phyloP scores from a whole-genome alignment of 805 yeast genomes.

The Candida argentea region DNA sequence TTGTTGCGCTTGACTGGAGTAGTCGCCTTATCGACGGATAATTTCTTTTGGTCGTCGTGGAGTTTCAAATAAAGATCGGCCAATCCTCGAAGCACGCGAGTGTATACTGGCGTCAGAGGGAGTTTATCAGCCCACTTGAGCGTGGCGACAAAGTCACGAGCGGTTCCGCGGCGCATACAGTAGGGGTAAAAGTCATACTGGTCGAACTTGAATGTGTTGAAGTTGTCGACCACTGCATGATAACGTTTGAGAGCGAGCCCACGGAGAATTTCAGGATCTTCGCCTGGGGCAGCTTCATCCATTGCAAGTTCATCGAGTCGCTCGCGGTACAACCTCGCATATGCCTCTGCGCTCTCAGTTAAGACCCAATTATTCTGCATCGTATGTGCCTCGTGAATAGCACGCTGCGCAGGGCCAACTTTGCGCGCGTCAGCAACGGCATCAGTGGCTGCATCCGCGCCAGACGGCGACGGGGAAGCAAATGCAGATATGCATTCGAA shows the following conservation, averaged over 20 bases:
- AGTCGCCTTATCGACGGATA: conserved; percentile 10
- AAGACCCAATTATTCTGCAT: conserved; percentile 93
- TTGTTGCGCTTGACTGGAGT: conserved; percentile 53
- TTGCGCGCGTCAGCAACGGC: conserved; percentile 68
- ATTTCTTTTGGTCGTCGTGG: conserved; percentile 15
- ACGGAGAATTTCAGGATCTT: conserved; percentile 34
- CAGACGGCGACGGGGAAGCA: no score
- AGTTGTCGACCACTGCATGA: conserved; percentile 53
- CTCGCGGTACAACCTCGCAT: conserved; percentile 43
- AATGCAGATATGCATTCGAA: conserved; percentile 65
- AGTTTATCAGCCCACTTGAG: conserved; percentile 74
- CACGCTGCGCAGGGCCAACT: no score
- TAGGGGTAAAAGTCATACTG: conserved; percentile 93
- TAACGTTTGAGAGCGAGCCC: conserved; percentile 80
- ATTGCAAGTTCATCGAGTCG: conserved; percentile 21
- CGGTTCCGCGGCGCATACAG: conserved; percentile 84
- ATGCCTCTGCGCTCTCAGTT: conserved; percentile 76
- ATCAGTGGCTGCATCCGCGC: conserved; percentile 64
- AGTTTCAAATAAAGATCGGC: conserved; percentile 43
- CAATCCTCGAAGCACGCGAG: conserved; percentile 62
- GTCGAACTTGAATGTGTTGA: conserved; percentile 64
- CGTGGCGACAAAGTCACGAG: conserved; percentile 71
- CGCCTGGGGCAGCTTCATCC: conserved; percentile 21
- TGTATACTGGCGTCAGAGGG: conserved; percentile 58
- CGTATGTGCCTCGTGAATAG: no score